Conservation (phyloP, 441 rosid species). For the Arabidopsis lyrata region DNA sequence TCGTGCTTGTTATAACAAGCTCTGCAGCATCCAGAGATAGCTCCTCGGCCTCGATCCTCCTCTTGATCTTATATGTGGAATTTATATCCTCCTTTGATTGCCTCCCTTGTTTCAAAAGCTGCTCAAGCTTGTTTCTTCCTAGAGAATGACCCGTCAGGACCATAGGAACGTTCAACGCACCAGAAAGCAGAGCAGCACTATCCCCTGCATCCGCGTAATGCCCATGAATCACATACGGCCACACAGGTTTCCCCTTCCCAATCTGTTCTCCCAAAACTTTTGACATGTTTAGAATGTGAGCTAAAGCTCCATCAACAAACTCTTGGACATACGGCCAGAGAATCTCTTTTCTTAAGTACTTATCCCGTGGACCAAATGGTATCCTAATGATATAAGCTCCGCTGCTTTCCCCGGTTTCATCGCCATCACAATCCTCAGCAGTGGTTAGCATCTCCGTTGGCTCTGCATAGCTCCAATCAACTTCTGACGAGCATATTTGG, state of each 20-base stretch:
- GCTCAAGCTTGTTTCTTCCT: slow-evolving; percentile 97
- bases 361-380: slow-evolving; percentile 92
- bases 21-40: slow-evolving; percentile 97
- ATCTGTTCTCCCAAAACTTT: slow-evolving; percentile 90
- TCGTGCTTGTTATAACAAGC: slow-evolving; percentile 94
- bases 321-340: slow-evolving; percentile 97
- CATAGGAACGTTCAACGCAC: slow-evolving; percentile 98
- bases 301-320: slow-evolving; percentile 95
- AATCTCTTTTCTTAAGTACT: slow-evolving; percentile 81
- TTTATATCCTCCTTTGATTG: slow-evolving; percentile 93
- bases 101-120: slow-evolving; percentile 93
- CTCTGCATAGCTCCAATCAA: slow-evolving; percentile 98
- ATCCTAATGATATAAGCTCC: slow-evolving; percentile 95
- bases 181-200: slow-evolving; percentile 89
- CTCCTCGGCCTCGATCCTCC: slow-evolving; percentile 96
- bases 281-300: slow-evolving; percentile 93
- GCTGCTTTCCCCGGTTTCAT: slow-evolving; percentile 88
- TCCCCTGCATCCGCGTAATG: slow-evolving; percentile 99
- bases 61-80: slow-evolving; percentile 88
- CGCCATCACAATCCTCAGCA: slow-evolving; percentile 70
- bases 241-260: slow-evolving; percentile 84
- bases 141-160: slow-evolving; percentile 97
- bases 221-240: slow-evolving; percentile 97
- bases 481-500: slow-evolving; percentile 81
- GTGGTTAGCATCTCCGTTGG: slow-evolving; percentile 91